Conservation (phyloP, 305 asterid species). For the Coffea humblotiana region DNA sequence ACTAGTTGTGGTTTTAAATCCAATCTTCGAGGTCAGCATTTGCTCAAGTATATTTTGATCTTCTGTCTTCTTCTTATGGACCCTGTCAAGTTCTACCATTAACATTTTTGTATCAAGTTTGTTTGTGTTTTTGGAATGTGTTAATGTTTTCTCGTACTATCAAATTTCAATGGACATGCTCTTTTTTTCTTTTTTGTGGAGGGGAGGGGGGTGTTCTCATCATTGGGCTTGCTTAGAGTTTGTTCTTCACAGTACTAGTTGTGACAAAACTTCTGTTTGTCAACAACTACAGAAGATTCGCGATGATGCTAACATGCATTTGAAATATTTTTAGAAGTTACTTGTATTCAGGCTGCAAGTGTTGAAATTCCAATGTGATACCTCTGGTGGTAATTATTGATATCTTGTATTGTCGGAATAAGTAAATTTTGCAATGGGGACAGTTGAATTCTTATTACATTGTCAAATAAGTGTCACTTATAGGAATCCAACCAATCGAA, state of each 20-base stretch:
- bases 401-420: neutral
- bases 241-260: neutral
- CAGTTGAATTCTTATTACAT: neutral
- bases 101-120: neutral
- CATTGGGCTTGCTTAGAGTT: neutral
- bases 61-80: neutral
- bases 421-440: neutral
- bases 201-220: neutral
- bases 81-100: neutral
- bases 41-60: constrained; percentile 21
- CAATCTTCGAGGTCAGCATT: constrained; percentile 66
- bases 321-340: too few relatives aligned
- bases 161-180: neutral
- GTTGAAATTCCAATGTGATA: too few relatives aligned
- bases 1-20: constrained; percentile 86
- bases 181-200: neutral
- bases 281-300: too few relatives aligned
- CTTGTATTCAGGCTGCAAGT: too few relatives aligned
- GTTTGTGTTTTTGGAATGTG: neutral
- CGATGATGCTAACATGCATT: too few relatives aligned
- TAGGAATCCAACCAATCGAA: neutral
- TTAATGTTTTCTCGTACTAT: neutral
- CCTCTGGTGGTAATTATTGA: too few relatives aligned
- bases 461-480: neutral
- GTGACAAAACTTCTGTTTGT: too few relatives aligned